A percentile compares a stretch with the other conserved stretches of the same genome.
These are phyloP conservation scores for Cladorrhinum samala DNA, from an alignment of 495 filamentous ascomycete genomes.

Conservation along the genomic window DNA sequence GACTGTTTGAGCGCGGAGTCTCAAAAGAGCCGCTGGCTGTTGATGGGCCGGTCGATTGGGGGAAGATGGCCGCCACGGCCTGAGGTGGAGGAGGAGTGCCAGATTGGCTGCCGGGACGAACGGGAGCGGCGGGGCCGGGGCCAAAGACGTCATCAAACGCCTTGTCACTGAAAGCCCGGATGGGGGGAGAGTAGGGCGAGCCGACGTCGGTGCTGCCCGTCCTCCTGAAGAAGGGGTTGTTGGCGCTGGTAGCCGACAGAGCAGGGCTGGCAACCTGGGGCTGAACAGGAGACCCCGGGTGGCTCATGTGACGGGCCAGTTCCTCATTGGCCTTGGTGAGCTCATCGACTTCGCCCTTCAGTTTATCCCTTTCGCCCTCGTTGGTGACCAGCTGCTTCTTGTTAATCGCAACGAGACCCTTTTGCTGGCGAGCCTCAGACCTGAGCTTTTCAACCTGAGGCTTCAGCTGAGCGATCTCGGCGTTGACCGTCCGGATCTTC, in stretches of 20 bases:
- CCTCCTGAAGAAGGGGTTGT: conserved; percentile 85
- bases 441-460: conserved; percentile 86
- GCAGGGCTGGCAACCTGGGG: conserved; percentile 56
- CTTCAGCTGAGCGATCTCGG: conserved; percentile 72
- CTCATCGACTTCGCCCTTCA: conserved; percentile 70
- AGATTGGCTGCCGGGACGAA: conserved; percentile 24
- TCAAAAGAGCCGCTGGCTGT: conserved; percentile 48
- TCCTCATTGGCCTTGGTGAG: conserved; percentile 59
- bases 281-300: conserved; percentile 32
- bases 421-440: conserved; percentile 85
- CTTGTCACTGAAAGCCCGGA: conserved; percentile 49
- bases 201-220: conserved; percentile 63
- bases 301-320: conserved; percentile 37
- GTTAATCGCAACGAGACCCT: conserved; percentile 91
- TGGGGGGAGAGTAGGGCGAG: conserved; percentile 42
- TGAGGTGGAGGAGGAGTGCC: conserved; percentile 41
- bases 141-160: conserved; percentile 90
- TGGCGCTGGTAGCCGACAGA: conserved; percentile 66
- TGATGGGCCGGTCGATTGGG: conserved; percentile 51
- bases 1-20: conserved; percentile 49
- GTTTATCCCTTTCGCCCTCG: conserved; percentile 78
- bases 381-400: conserved; percentile 91
- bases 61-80: conserved; percentile 61
- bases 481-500: conserved; percentile 73
- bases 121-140: conserved; percentile 41